A percentile compares a stretch with the other conserved stretches of the same genome.
phyloP scores from a whole-genome alignment of 108 stramenopile genomes.

The Pseudonitzschia delicatissima region DNA sequence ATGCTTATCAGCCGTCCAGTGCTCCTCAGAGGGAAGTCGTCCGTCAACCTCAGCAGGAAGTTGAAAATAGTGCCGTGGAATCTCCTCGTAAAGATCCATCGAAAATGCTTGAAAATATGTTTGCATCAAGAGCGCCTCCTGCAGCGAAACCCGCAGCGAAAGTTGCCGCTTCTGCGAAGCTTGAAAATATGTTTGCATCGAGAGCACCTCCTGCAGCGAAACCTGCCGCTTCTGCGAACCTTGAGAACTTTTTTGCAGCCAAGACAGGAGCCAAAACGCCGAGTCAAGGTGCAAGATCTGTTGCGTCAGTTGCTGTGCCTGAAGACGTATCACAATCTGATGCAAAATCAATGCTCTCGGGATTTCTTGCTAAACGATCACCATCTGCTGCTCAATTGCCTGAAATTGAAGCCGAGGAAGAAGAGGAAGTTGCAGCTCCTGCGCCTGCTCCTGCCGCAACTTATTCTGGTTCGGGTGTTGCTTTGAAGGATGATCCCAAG shows the following conservation, averaged over 20 bases:
- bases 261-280: background rate
- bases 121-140: slow-evolving; percentile 9
- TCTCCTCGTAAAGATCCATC: background rate
- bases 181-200: background rate
- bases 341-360: slow-evolving; percentile 30
- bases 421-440: background rate
- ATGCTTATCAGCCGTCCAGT: background rate
- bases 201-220: background rate
- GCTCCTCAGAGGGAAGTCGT: background rate
- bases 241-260: background rate
- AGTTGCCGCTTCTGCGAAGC: background rate
- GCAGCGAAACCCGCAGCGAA: background rate
- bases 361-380: slow-evolving; percentile 24
- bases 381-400: slow-evolving; percentile 20
- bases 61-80: no score
- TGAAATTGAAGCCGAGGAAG: slow-evolving; percentile 18
- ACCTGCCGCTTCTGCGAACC: background rate
- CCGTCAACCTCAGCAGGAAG: background rate
- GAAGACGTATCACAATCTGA: slow-evolving; percentile 15
- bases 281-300: background rate
- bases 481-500: slow-evolving; percentile 78
- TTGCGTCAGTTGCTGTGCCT: background rate
- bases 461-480: slow-evolving; percentile 31
- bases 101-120: slow-evolving; percentile 15
- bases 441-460: slow-evolving; percentile 5